Evolutionary conservation across 768 basidiomycete species (phyloP), one percentile per base, ranked within the genome.

Genomic region (Lactarius quietus): DNA sequence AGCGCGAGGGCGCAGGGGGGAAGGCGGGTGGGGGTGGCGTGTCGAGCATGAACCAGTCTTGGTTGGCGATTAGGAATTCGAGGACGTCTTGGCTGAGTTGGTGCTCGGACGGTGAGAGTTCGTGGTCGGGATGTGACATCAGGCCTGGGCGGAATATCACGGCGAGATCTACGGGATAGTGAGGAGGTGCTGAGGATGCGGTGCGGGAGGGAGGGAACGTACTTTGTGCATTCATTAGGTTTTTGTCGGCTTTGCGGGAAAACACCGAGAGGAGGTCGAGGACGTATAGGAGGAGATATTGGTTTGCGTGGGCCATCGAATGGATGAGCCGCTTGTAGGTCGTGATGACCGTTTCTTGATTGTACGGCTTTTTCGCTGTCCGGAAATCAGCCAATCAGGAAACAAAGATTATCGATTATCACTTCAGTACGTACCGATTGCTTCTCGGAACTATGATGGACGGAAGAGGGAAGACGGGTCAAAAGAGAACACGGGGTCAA

Each of bases 81-180:
- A 99, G 83, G 33, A 98, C 95, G 63, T 82, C 81, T 76, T 97
- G 96, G 68, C 90, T 93, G 9, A 93, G 83, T 10, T 86, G 84
- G 77, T 98, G 94, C 73, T 96, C 93, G 54, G 83, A 78, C 0
- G 94, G 94, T 7, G 84, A 85, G 80, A 95, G 85, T 72, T 93
- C 92, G 72, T 98, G 94, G 28, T 81, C 76, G 2, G 94, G 91
- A 74, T 95, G 93, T 10, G 93, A 91, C 65, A 99, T 87, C 6
- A 99, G 80, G 20, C 95, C 97, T 0, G 97, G 97, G 64, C 95
- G 91, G 77, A 99, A 99, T 69, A 98, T 96, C 54, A 96, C 90
- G 20, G 96, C 97, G 23, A 99, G 86, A 78, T 99, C 96, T 93
- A 73, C 29, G 31, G 45, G 20, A 18, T 0, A 1, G 14, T 28